Conservation (phyloP, 208 protist species). For the Blastocrithidia nonstop region DNA sequence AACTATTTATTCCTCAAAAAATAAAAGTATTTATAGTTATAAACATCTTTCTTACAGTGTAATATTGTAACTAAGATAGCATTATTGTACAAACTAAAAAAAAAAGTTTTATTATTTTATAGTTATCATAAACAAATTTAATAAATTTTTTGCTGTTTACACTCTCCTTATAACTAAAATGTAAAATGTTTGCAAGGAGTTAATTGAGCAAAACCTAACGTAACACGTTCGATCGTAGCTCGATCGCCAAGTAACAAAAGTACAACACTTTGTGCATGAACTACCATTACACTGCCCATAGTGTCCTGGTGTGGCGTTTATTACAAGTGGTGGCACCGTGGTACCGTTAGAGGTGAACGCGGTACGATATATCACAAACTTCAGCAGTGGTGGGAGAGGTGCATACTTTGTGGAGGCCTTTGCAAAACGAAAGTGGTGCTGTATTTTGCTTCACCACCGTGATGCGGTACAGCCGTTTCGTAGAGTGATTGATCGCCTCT, state of each 20-base stretch:
- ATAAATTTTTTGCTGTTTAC: too few relatives aligned
- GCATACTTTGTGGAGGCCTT: slow-evolving; percentile 47
- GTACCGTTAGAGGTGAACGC: slow-evolving; percentile 73
- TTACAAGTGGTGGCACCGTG: slow-evolving; percentile 67
- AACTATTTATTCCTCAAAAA: too few relatives aligned
- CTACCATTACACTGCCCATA: background rate
- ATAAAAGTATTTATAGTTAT: too few relatives aligned
- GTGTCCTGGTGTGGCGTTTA: slow-evolving; percentile 41
- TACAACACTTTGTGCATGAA: slow-evolving; percentile 17
- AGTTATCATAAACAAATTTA: too few relatives aligned
- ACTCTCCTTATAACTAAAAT: too few relatives aligned
- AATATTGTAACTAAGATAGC: too few relatives aligned
- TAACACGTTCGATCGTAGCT: slow-evolving; percentile 8
- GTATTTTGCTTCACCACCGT: slow-evolving; percentile 49
- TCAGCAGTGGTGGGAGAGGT: slow-evolving; percentile 66
- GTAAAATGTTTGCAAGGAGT: slow-evolving; percentile 14
- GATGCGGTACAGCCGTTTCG: slow-evolving; percentile 38
- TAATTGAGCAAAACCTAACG: slow-evolving; percentile 48
- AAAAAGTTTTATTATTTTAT: too few relatives aligned
- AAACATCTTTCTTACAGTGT: too few relatives aligned
- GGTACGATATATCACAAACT: slow-evolving; percentile 76
- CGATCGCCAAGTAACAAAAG: slow-evolving; percentile 9
- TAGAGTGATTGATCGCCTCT: slow-evolving; percentile 22
- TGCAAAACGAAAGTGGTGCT: slow-evolving; percentile 39
- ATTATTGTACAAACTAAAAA: too few relatives aligned